These are phyloP conservation scores for Scopulariopsis brevicaulis DNA, from an alignment of 2,329 filamentous ascomycete genomes.

Conservation along the genomic window DNA sequence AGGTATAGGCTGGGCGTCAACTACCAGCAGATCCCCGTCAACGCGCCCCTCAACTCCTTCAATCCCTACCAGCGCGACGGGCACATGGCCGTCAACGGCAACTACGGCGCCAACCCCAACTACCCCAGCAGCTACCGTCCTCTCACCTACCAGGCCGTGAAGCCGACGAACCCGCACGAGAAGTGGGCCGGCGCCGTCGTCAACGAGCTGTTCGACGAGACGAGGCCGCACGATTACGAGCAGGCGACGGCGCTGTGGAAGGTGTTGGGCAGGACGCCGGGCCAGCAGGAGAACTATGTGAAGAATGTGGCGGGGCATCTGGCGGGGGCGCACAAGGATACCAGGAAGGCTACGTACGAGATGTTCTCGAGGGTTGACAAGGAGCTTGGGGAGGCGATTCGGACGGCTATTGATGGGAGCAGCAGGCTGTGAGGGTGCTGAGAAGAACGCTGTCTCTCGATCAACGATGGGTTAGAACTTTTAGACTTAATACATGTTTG, in stretches of 20 bases:
- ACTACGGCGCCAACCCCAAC: slow-evolving; percentile 49
- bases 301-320: slow-evolving; percentile 49
- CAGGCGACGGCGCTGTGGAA: slow-evolving; percentile 38
- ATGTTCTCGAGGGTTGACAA: slow-evolving; percentile 47
- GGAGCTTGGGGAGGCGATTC: slow-evolving; percentile 30
- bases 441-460: too few species aligned
- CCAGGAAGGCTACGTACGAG: slow-evolving; percentile 45
- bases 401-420: background rate
- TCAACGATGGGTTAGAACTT: too few species aligned
- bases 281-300: slow-evolving; percentile 51
- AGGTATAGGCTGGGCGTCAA: slow-evolving; percentile 52
- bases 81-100: slow-evolving; percentile 60
- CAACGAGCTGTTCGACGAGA: slow-evolving; percentile 28
- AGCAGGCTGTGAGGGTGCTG: background rate
- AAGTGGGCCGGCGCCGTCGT: slow-evolving; percentile 33
- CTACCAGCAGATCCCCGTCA: slow-evolving; percentile 54
- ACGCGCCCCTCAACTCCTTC: slow-evolving; percentile 36
- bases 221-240: slow-evolving; percentile 36
- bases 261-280: slow-evolving; percentile 32
- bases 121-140: slow-evolving; percentile 40
- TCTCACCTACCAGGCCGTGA: slow-evolving; percentile 28
- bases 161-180: slow-evolving; percentile 30
- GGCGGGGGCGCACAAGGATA: slow-evolving; percentile 36
- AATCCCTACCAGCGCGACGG: slow-evolving; percentile 66
- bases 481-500: too few species aligned